phyloP scores from a whole-genome alignment of 257 asterid genomes.

The Prunella vulgaris region DNA sequence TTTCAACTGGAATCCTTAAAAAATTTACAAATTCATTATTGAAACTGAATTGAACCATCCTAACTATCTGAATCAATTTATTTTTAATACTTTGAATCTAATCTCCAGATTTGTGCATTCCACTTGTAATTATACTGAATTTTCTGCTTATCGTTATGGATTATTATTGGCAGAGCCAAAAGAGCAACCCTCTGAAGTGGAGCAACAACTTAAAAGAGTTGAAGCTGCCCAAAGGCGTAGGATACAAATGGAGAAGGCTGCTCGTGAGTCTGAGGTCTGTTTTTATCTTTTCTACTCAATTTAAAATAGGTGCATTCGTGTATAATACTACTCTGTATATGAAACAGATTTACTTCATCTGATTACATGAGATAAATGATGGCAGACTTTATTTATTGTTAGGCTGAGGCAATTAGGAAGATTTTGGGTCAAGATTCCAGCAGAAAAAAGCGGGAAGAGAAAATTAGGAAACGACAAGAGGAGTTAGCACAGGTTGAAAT shows the following conservation, averaged over 20 bases:
- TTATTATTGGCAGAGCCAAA: conserved; percentile 52
- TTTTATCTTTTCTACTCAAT: background rate
- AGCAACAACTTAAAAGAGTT: conserved; percentile 76
- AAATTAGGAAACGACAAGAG: conserved; percentile 53
- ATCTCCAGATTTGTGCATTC: background rate
- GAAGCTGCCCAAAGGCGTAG: conserved; percentile 87
- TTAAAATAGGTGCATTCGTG: background rate
- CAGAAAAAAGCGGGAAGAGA: conserved; percentile 76
- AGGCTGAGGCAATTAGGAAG: conserved; percentile 92
- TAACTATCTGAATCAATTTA: background rate
- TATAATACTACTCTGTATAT: background rate
- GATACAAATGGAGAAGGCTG: conserved; percentile 75
- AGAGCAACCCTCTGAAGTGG: conserved; percentile 68
- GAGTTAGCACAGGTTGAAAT: conserved; percentile 56
- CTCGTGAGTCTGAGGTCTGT: conserved; percentile 79
- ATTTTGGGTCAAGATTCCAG: conserved; percentile 89
- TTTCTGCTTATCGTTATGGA: conserved; percentile 2
- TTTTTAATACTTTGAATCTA: background rate
- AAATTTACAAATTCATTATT: background rate
- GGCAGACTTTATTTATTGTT: background rate
- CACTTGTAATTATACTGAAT: background rate
- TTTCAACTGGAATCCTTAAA: background rate
- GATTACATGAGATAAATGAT: conserved; percentile 2
- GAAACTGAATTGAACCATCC: background rate
- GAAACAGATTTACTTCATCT: background rate